A percentile compares a stretch with the other conserved stretches of the same genome.
These are phyloP conservation scores for Globisporangium carolinianum DNA, from an alignment of 352 stramenopile species.

Conservation along the genomic window DNA sequence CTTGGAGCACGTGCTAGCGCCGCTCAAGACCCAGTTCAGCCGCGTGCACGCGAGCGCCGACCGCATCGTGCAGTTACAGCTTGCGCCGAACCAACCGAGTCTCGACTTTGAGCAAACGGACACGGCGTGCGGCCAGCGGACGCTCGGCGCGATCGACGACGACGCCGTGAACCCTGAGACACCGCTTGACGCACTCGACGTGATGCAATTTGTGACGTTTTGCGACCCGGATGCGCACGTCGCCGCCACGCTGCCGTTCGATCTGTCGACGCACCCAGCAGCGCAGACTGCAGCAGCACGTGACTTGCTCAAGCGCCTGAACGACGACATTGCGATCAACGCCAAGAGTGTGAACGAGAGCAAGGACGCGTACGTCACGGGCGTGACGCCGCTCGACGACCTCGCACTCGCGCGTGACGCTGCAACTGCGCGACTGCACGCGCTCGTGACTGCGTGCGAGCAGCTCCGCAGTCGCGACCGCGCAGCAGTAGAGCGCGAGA, in stretches of 20 bases:
- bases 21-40: constrained; percentile 66
- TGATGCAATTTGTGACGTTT: constrained; percentile 66
- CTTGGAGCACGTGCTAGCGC: constrained; percentile 36
- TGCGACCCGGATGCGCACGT: constrained; percentile 57
- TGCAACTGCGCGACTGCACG: constrained; percentile 27
- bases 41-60: constrained; percentile 39
- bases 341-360: constrained; percentile 61
- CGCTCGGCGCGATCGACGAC: constrained; percentile 31
- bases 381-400: constrained; percentile 49
- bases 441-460: constrained; percentile 47
- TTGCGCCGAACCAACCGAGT: not conserved
- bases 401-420: constrained; percentile 10
- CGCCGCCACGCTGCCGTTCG: constrained; percentile 81
- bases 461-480: constrained; percentile 47
- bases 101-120: constrained; percentile 59
- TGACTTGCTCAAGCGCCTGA: constrained; percentile 89
- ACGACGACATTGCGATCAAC: constrained; percentile 89
- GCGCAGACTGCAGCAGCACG: constrained; percentile 92
- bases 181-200: constrained; percentile 60
- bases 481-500: constrained; percentile 38
- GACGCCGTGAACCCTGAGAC: constrained; percentile 61
- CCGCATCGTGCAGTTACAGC: constrained; percentile 12
- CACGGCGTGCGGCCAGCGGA: constrained; percentile 64
- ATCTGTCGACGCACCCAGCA: constrained; percentile 84
- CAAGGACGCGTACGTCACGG: constrained; percentile 68